Conservation (phyloP, 192 early-diverging fungal species). For the Gamsiella multidivaricata region DNA sequence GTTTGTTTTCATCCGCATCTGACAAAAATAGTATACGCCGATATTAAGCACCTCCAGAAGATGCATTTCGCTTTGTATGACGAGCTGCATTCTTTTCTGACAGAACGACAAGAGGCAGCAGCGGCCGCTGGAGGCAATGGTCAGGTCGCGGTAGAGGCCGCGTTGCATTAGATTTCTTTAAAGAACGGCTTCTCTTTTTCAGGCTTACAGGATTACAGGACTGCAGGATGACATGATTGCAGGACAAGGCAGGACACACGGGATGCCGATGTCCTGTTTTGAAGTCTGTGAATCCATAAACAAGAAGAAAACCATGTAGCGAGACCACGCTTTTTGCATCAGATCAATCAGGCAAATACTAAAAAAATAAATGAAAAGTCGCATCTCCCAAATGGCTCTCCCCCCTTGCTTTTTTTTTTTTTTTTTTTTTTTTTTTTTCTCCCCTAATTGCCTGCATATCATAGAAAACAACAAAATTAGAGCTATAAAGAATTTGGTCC, state of each 20-base stretch:
- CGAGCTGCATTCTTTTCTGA: constrained; percentile 56
- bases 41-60: constrained; percentile 53
- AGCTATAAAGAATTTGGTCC: not conserved
- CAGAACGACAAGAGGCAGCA: constrained; percentile 31
- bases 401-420: no score
- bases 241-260: no score
- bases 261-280: no score
- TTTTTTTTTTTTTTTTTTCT: not conserved
- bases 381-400: no score
- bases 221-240: no score
- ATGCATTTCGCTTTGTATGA: constrained; percentile 55
- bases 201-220: no score
- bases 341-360: not conserved
- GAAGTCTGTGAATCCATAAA: no score
- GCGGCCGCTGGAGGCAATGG: constrained; percentile 17
- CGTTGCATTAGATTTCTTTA: constrained; percentile 9
- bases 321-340: no score
- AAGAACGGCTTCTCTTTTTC: no score
- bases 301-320: no score
- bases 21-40: constrained; percentile 43
- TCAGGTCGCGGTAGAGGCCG: constrained; percentile 13
- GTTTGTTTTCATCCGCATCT: constrained; percentile 11
- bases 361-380: not conserved
- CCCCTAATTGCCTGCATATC: not conserved
- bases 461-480: not conserved